phyloP scores from a whole-genome alignment of 441 rosid species.

The Manihot esculenta region DNA sequence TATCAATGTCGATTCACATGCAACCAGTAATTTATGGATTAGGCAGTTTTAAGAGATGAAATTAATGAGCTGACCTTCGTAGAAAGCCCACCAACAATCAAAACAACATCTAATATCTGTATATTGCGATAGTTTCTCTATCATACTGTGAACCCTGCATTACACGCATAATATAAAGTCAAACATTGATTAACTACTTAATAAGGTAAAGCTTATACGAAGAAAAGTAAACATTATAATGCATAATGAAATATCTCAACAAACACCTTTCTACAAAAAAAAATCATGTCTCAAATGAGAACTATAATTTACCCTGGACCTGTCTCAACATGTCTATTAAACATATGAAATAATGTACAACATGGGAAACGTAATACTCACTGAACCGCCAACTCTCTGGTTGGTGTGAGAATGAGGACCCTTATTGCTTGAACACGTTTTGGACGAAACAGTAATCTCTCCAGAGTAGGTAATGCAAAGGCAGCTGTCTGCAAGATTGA shows the following conservation, averaged over 20 bases:
- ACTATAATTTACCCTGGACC: not conserved
- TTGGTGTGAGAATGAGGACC: constrained; percentile 92
- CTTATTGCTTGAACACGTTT: constrained; percentile 76
- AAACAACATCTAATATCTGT: constrained; percentile 87
- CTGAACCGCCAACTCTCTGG: constrained; percentile 93
- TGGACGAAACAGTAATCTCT: constrained; percentile 85
- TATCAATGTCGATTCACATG: not conserved
- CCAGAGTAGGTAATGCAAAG: constrained; percentile 79
- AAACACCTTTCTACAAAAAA: not conserved
- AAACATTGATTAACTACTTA: not conserved
- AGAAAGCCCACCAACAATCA: constrained; percentile 92
- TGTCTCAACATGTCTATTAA: too few species aligned
- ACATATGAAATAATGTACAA: not conserved
- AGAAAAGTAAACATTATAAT: not conserved
- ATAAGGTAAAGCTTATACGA: not conserved
- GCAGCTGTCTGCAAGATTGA: constrained; percentile 70
- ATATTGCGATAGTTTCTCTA: constrained; percentile 80
- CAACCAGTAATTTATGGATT: not conserved
- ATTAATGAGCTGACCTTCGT: constrained; percentile 54
- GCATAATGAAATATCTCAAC: not conserved
- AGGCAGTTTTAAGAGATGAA: constrained; percentile 5
- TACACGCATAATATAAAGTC: constrained; percentile 7
- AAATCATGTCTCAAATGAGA: not conserved
- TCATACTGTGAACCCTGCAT: constrained; percentile 94
- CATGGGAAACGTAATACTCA: constrained; percentile 33